Percentiles rank a stretch among this genome's conserved stretches.
Conservation (phyloP, 208 protist species). For the Crithidia fasciculata region DNA sequence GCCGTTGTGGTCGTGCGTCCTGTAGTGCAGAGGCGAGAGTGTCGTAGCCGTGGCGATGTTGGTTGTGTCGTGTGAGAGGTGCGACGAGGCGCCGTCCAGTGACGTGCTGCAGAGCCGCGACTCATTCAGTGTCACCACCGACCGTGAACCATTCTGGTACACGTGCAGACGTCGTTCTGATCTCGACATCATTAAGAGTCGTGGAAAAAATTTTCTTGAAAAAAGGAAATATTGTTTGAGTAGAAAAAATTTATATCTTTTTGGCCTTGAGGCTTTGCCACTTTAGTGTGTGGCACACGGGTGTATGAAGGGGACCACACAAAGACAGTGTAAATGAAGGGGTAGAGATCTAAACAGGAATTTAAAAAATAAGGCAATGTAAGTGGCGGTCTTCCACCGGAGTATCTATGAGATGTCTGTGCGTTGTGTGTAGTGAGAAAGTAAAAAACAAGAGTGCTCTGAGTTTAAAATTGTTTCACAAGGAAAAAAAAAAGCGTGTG, state of each 20-base stretch:
- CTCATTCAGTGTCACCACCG: conserved; percentile 21
- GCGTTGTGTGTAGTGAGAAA: no score
- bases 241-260: neutral
- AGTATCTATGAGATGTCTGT: no score
- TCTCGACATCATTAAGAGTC: neutral
- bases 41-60: neutral
- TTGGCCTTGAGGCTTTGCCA: no score
- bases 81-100: neutral
- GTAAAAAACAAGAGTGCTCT: no score
- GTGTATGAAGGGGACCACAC: neutral
- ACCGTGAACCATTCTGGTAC: conserved; percentile 24
- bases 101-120: conserved; percentile 6
- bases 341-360: neutral
- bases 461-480: no score
- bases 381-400: no score
- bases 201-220: neutral
- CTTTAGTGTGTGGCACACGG: no score
- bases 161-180: conserved; percentile 22
- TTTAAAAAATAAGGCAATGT: no score
- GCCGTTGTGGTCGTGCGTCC: no score
- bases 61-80: neutral
- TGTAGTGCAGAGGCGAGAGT: no score
- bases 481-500: no score
- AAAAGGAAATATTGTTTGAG: neutral
- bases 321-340: neutral